A percentile compares a stretch with the other conserved stretches of the same genome.
Evolutionary conservation across 176 grass and related monocot genomes (phyloP).

Genomic region (Bromus sterilis): DNA sequence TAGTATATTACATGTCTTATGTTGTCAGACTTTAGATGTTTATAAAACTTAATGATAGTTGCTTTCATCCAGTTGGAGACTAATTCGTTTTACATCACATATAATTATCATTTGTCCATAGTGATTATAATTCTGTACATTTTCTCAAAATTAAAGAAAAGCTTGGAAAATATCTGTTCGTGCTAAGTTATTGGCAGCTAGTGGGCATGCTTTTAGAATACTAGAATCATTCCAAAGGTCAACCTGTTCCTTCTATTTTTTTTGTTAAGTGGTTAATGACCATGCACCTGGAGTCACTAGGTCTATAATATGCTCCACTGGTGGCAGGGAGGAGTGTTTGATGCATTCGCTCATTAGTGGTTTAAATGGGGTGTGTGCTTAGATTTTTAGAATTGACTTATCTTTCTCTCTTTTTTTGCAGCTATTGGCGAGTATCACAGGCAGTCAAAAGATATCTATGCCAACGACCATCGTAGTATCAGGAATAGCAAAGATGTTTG

Average conservation of each 20-base stretch:
- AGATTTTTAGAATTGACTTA: not conserved
- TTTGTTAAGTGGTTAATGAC: not conserved
- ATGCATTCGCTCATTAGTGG: not conserved
- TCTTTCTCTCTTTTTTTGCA: slow-evolving; percentile 21
- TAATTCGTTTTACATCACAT: not conserved
- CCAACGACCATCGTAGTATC: slow-evolving; percentile 71
- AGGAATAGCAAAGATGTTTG: slow-evolving; percentile 85
- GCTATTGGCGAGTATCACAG: slow-evolving; percentile 70
- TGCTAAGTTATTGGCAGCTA: not conserved
- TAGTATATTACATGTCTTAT: slow-evolving; percentile 3
- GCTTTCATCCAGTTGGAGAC: not conserved
- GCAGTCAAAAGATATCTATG: slow-evolving; percentile 78
- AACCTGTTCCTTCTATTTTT: not conserved
- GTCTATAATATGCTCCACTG: not conserved
- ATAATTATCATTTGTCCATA: not conserved
- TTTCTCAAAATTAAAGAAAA: not conserved
- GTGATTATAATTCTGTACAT: not conserved
- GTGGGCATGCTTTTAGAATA: not conserved
- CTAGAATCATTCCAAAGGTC: not conserved
- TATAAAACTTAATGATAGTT: not conserved
- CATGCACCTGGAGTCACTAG: not conserved
- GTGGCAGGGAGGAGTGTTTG: not conserved
- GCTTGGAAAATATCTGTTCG: not conserved
- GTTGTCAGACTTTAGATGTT: not conserved
- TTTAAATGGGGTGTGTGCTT: not conserved